Evolutionary conservation across 768 basidiomycete species (phyloP).

Genomic region (Sarcomyxa edulis): DNA sequence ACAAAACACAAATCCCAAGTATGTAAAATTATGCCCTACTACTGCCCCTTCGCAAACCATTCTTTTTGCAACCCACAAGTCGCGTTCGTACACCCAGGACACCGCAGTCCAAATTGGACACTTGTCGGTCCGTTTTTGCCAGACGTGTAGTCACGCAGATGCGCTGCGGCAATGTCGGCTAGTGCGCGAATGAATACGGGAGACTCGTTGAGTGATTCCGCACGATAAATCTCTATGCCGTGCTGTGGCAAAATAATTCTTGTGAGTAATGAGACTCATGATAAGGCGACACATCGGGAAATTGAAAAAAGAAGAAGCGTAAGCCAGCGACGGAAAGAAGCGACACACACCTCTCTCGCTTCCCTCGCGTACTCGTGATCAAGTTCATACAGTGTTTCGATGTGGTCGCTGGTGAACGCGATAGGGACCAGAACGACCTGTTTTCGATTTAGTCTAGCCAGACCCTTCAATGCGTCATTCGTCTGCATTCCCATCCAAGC

Average conservation of each 20-base stretch:
- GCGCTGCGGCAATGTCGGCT: conserved; percentile 83
- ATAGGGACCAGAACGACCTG: conserved; percentile 85
- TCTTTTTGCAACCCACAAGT: conserved; percentile 84
- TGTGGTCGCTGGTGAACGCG: conserved; percentile 98
- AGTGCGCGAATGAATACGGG: conserved; percentile 94
- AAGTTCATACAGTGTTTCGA: conserved; percentile 96
- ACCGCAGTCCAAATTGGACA: conserved; percentile 79
- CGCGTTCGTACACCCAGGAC: conserved; percentile 90
- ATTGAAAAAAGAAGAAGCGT: conserved; percentile 6
- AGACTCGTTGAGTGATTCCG: conserved; percentile 90
- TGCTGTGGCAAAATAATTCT: no score
- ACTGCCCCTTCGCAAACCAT: conserved; percentile 83
- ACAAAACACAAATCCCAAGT: no score
- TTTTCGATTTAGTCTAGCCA: conserved; percentile 72
- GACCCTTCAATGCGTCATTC: conserved; percentile 81
- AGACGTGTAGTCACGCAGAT: conserved; percentile 58
- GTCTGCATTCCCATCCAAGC: conserved; percentile 99
- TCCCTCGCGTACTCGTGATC: conserved; percentile 93
- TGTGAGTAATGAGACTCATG: conserved; percentile 10
- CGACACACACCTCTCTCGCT: conserved; percentile 70
- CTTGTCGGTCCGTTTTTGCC: conserved; percentile 62
- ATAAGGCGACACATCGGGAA: conserved; percentile 12
- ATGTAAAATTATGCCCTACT: no score
- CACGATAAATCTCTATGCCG: conserved; percentile 85
- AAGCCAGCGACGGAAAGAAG: background rate